phyloP scores from a whole-genome alignment of 805 yeast species.

The Ascoidea rubescens region DNA sequence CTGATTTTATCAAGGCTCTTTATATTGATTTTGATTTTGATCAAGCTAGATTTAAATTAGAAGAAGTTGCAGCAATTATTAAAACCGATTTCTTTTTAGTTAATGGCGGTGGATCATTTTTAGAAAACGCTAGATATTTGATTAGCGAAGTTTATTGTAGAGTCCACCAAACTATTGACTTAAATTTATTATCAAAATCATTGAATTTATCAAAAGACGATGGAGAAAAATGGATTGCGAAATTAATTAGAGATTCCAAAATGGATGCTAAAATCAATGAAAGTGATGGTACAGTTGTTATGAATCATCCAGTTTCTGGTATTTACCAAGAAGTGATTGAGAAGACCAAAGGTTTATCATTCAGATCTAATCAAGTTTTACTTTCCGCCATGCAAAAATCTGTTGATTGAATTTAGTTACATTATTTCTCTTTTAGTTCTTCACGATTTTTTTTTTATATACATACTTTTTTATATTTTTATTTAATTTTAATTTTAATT shows the following conservation, averaged over 20 bases:
- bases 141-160: constrained; percentile 39
- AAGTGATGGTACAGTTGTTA: constrained; percentile 35
- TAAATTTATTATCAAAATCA: constrained; percentile 28
- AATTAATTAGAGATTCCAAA: constrained; percentile 32
- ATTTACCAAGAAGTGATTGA: constrained; percentile 58
- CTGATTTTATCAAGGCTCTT: constrained; percentile 38
- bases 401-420: background rate
- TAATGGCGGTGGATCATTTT: constrained; percentile 25
- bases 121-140: constrained; percentile 33
- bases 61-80: constrained; percentile 31
- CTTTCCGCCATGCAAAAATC: constrained; percentile 25
- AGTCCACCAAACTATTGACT: constrained; percentile 35
- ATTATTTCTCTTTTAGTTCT: background rate
- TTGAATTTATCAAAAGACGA: constrained; percentile 31
- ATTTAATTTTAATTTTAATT: background rate
- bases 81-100: constrained; percentile 45
- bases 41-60: constrained; percentile 32
- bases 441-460: background rate
- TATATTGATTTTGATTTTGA: constrained; percentile 48
- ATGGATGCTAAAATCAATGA: constrained; percentile 39
- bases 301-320: constrained; percentile 38
- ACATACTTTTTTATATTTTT: background rate
- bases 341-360: constrained; percentile 50
- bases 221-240: constrained; percentile 38
- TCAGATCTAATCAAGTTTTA: constrained; percentile 43